A percentile compares a stretch with the other conserved stretches of the same genome.
These are phyloP conservation scores for Colletotrichum sublineola DNA, from an alignment of 2,329 filamentous ascomycete species.

Conservation along the genomic window DNA sequence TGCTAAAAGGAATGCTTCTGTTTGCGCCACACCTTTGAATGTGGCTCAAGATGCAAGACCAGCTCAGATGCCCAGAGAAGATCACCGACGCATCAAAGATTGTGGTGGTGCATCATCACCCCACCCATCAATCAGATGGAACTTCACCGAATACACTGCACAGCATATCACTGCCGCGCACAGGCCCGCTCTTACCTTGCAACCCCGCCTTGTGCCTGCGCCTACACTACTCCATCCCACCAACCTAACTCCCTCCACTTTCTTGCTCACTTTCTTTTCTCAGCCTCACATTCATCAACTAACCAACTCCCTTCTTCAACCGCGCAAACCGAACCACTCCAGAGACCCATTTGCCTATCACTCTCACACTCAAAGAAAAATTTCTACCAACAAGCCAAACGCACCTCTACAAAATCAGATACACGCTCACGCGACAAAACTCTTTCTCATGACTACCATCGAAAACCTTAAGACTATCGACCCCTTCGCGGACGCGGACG, in stretches of 20 bases:
- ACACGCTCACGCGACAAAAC: conserved; percentile 28
- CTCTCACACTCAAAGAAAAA: neutral
- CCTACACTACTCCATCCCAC: conserved; percentile 27
- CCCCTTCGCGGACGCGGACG: conserved; percentile 45
- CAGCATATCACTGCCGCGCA: conserved; percentile 20
- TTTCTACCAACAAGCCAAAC: neutral
- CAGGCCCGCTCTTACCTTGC: conserved; percentile 23
- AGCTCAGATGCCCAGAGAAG: neutral
- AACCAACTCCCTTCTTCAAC: neutral
- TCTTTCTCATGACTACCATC: conserved; percentile 44
- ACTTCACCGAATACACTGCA: conserved; percentile 24
- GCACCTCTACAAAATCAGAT: conserved; percentile 11
- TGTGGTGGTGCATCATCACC: conserved; percentile 8
- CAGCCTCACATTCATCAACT: conserved; percentile 19
- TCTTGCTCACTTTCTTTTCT: conserved; percentile 19
- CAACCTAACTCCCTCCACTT: conserved; percentile 26
- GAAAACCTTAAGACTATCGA: conserved; percentile 45
- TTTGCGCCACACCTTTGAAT: conserved; percentile 10
- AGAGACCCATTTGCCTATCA: neutral
- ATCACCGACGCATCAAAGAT: neutral
- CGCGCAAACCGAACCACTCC: conserved; percentile 14
- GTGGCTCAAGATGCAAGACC: conserved; percentile 16
- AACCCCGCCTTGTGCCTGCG: conserved; percentile 33
- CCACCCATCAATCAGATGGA: conserved; percentile 5
- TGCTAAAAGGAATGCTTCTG: neutral